Conservation (phyloP, 305 asterid species). For the Fraxinus floribunda region DNA sequence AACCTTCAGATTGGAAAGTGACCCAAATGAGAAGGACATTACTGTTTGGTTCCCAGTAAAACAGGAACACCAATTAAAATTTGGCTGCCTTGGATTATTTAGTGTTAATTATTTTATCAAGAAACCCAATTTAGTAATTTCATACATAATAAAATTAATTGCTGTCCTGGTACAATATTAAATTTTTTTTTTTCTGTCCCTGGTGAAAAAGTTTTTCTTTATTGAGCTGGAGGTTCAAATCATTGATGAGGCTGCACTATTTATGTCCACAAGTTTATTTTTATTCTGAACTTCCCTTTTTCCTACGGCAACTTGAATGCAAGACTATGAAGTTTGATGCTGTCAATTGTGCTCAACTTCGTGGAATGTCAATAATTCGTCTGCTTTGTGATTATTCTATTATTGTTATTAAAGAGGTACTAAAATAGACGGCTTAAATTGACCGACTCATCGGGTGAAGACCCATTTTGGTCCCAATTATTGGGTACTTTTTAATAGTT, state of each 20-base stretch:
- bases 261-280: neutral
- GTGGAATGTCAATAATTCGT: neutral
- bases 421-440: neutral
- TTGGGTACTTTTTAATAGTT: neutral
- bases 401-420: neutral
- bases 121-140: slow-evolving; percentile 24
- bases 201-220: neutral
- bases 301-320: slow-evolving; percentile 4
- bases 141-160: slow-evolving; percentile 18
- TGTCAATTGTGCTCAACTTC: neutral
- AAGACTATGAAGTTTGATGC: neutral
- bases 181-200: neutral
- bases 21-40: slow-evolving; percentile 62
- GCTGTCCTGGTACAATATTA: neutral
- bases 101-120: slow-evolving; percentile 20
- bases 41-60: slow-evolving; percentile 2
- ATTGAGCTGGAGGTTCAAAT: neutral
- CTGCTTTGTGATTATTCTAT: neutral
- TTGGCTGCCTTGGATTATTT: slow-evolving; percentile 18
- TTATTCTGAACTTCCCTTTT: neutral
- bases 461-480: neutral
- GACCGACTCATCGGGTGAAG: neutral
- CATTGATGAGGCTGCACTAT: neutral
- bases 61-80: neutral
- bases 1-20: slow-evolving; percentile 67